Base-by-base conservation (phyloP, 352 stramenopile genomes). In the Phytophthora multivora region DNA sequence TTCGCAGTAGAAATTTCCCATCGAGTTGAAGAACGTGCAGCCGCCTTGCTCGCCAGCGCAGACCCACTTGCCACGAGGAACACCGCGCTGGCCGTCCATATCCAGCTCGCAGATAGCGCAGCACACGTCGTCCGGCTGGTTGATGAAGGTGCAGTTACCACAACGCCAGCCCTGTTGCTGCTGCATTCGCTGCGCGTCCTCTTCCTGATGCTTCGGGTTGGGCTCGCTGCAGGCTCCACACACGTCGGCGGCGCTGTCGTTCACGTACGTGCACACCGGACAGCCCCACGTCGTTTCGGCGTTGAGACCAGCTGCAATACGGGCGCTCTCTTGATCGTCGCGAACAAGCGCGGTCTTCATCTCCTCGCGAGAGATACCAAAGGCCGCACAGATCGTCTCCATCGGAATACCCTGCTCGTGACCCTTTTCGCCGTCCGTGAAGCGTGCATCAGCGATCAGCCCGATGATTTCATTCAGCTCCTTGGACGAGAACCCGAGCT, bases 21-120 rank as follows among this genome's bases (percentile, higher is more conserved):
- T 86, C 12, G 82, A 53, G 63, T 95, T 96, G 75, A 95, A 95
- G 52, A 93, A 95, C 35, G 88, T 96, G 67, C 86, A 96, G 48
- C 88, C 88, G 47, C 88, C 88, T 45, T 95, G 81, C 36, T 94
- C 86, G 3, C 81, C 78, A 1, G 85, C 86, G 46, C 88, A 96
- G 16, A 95, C 76, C 88, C 88, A 96, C 57, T 94, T 93, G 64
- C 82, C 86, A 12, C 83, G 82, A 7, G 88, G 84, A 10, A 96
- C 86, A 28, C 83, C 81, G 12, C 88, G 81, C 58, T 90, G 77
- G 6, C 88, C 88, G 33, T 89, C 78, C 69, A 85, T 75, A n/a
- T 87, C 84, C 19, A 96, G 70, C 54, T 96, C 84, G 43, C 88
- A 96, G 33, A 96, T 90, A 28, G 81, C 80, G 42, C 88, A 96